Evolutionary conservation across 208 protist genomes (phyloP), one percentile per base, ranked within the genome.

Genomic region (Zelonia costaricensis): DNA sequence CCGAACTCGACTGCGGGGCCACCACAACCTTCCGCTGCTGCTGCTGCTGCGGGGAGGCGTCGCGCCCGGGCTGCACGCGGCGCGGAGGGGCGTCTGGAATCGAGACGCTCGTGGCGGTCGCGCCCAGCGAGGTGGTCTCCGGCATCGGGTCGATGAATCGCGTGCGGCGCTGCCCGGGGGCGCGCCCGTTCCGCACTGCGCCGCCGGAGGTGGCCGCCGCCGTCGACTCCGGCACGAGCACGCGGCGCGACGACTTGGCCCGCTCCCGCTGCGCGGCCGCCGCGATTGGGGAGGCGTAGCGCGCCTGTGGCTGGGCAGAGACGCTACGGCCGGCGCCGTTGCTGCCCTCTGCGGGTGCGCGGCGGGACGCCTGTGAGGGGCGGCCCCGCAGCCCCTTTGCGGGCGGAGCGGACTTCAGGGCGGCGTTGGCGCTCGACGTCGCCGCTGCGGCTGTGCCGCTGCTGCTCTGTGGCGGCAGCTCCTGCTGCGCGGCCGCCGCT

Each of bases 111-210:
- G 35, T 39, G 35, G 35, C 35, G 9, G 35, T 39, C 35, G n/a
- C n/a, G n/a, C n/a, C n/a, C n/a, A n/a, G n/a, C n/a, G n/a, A n/a
- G n/a, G n/a, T n/a, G n/a, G n/a, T n/a, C n/a, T n/a, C n/a, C n/a
- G n/a, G n/a, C n/a, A n/a, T n/a, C n/a, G n/a, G 54, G 39, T 59
- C 54, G 1, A 47, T 18, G 43, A 59, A 59, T 31, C 18, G 35
- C 4, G 35, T 36, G 54, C 39, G 54, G 36, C 39, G 54, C 38
- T 59, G 54, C 22, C 36, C 38, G 36, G n/a, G 16, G 4, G 39
- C 10, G 28, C 28, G 28, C 15, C 54, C 15, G 18, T 13, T 35
- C 20, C 39, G 31, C 15, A 5, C 8, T 22, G 25, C 40, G 0
- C 20, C 10, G 25, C 16, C 39, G 25, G n/a, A n/a, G n/a, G n/a